Conservation (phyloP, 768 basidiomycete species). For the Lactarius pseudohatsudake region DNA sequence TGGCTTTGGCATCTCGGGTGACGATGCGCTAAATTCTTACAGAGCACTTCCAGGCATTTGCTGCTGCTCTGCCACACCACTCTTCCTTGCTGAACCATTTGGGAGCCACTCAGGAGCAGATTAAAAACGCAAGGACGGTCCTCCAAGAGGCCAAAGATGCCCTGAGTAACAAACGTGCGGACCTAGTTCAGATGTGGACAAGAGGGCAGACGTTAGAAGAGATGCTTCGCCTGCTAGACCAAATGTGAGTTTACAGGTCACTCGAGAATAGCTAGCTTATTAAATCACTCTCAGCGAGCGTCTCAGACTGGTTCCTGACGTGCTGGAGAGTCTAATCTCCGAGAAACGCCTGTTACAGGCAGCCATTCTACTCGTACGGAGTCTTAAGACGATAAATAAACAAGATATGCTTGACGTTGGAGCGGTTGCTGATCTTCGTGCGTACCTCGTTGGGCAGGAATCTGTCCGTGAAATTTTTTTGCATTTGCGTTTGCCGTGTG, state of each 20-base stretch:
- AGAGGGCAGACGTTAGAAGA: slow-evolving; percentile 91
- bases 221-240: slow-evolving; percentile 92
- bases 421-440: slow-evolving; percentile 85
- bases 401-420: slow-evolving; percentile 93
- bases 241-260: slow-evolving; percentile 59
- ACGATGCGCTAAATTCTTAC: slow-evolving; percentile 29
- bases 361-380: slow-evolving; percentile 79
- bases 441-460: slow-evolving; percentile 85
- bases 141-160: slow-evolving; percentile 80
- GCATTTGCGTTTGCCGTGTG: neutral
- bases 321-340: slow-evolving; percentile 89
- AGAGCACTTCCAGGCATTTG: slow-evolving; percentile 94
- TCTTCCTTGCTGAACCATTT: slow-evolving; percentile 74
- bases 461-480: slow-evolving; percentile 50
- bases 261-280: slow-evolving; percentile 19
- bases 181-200: slow-evolving; percentile 87
- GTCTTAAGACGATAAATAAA: slow-evolving; percentile 87
- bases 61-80: slow-evolving; percentile 91
- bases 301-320: slow-evolving; percentile 87
- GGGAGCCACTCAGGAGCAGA: slow-evolving; percentile 68
- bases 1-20: slow-evolving; percentile 21
- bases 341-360: slow-evolving; percentile 93
- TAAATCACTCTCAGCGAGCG: slow-evolving; percentile 50
- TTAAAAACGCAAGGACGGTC: slow-evolving; percentile 63
- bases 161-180: slow-evolving; percentile 78